phyloP scores from a whole-genome alignment of 2,329 filamentous ascomycete genomes.

The Thelonectria olida region DNA sequence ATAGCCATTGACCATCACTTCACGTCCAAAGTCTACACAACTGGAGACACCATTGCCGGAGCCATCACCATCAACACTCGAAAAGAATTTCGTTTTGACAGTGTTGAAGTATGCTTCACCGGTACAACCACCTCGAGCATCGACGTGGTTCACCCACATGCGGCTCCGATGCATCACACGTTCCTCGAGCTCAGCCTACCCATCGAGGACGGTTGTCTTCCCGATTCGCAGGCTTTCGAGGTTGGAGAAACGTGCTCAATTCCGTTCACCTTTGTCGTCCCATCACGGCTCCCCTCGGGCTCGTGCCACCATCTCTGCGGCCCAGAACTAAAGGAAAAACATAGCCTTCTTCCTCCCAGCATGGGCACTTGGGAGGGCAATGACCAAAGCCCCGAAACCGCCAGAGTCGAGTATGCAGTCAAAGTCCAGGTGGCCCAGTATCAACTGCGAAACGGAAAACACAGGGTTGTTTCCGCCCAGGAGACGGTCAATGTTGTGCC shows the following conservation, averaged over 20 bases:
- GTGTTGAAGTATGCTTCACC: slow-evolving; percentile 20
- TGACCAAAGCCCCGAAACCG: slow-evolving; percentile 28
- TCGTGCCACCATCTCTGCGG: slow-evolving; percentile 24
- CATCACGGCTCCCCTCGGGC: slow-evolving; percentile 25
- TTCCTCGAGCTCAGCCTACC: slow-evolving; percentile 32
- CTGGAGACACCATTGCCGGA: slow-evolving; percentile 28
- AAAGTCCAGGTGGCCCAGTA: not conserved
- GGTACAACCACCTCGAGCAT: slow-evolving; percentile 16
- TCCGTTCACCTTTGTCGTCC: slow-evolving; percentile 33
- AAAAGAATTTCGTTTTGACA: slow-evolving; percentile 21
- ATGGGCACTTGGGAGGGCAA: slow-evolving; percentile 30
- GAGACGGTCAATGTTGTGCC: slow-evolving; percentile 30
- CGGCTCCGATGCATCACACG: slow-evolving; percentile 18
- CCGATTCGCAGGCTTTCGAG: slow-evolving; percentile 3
- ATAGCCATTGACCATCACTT: slow-evolving; percentile 30
- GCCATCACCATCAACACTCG: slow-evolving; percentile 10
- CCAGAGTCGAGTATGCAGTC: slow-evolving; percentile 25
- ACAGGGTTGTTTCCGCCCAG: not conserved
- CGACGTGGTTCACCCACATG: slow-evolving; percentile 26
- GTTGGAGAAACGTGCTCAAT: slow-evolving; percentile 19
- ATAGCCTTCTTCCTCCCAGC: slow-evolving; percentile 29
- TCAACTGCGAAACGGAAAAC: not conserved
- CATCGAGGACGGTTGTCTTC: slow-evolving; percentile 15
- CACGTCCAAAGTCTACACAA: slow-evolving; percentile 31
- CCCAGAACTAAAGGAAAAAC: slow-evolving; percentile 14